Base-by-base conservation (phyloP, 805 yeast species). In the Dipodascus albidus region DNA sequence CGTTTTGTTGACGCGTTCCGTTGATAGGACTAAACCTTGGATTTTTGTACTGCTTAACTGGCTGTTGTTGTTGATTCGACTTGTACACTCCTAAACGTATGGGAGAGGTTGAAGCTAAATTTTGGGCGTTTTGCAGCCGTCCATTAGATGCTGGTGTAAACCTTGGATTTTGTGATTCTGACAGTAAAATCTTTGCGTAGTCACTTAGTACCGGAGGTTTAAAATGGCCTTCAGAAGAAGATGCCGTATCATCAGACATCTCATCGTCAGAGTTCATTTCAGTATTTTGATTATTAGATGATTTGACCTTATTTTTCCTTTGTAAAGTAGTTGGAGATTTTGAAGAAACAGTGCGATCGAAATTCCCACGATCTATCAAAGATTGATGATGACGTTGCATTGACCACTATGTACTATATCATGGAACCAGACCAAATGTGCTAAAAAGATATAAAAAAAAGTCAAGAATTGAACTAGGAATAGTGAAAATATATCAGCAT, bases 201-300 rank as follows among this genome's bases (percentile, higher is more conserved):
- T 79, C 73, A 60, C 83, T 79, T 55, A 80, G 68, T 14, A 78
- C 79, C 1, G 85, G 85, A 0, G 84, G 84, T 48, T 75, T 70
- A 60, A 76, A 76, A 42, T 77, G 75, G 56, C 71, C 74, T 55
- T 79, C 83, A 9, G 63, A 62, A 2, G 67, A 63, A 9, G 66
- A 62, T 9, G 57, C 51, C 1, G 63, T 55, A 51, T 70, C 74
- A 50, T 70, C 73, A 6, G 33, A 27, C 33, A 27, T 27, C 49
- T 73, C 77, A 24, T 17, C 19, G 15, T 41, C 47, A 6, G 15
- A 4, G n/a, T 4, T 22, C 52, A n/a, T 57, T 64, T 72, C 62
- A 11, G 9, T 27, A 27, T 11, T 27, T 27, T 11, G 33, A 27
- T 6, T 27, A 6, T 27, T 27, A 11, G 33, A 27, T 27, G 33